Evolutionary conservation across 2,329 filamentous ascomycete genomes (phyloP).

Genomic region (Diaporthe ilicicola): DNA sequence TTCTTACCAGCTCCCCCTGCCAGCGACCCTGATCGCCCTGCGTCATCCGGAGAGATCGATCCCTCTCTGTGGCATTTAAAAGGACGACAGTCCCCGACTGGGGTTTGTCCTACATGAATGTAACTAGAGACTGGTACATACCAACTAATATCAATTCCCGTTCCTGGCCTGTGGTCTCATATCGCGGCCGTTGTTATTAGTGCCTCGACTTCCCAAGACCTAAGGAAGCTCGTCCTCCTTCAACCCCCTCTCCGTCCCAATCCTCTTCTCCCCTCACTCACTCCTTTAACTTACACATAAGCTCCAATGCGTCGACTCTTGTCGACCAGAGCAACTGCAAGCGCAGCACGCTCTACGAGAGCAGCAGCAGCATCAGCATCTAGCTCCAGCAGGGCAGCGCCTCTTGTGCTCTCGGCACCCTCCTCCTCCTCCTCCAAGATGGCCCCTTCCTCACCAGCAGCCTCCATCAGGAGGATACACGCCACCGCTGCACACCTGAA

Average conservation of each 20-base stretch:
- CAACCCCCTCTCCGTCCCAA: not conserved
- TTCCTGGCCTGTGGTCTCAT: not conserved
- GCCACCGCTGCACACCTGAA: constrained; percentile 65
- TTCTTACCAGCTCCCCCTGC: not conserved
- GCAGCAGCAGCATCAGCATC: constrained; percentile 38
- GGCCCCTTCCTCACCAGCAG: constrained; percentile 40
- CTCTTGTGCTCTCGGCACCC: constrained; percentile 38
- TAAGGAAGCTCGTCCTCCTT: not conserved
- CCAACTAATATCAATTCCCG: not conserved
- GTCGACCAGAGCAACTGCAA: constrained; percentile 48
- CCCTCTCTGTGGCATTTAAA: not conserved
- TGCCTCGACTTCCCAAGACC: not conserved
- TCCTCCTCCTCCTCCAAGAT: constrained; percentile 36
- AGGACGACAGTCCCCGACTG: not conserved
- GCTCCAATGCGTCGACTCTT: constrained; percentile 56
- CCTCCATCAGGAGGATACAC: constrained; percentile 62
- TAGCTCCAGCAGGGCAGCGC: constrained; percentile 29
- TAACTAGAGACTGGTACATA: not conserved
- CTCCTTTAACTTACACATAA: constrained; percentile 23
- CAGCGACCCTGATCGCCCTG: constrained; percentile 3
- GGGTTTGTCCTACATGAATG: not conserved
- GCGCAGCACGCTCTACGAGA: constrained; percentile 45
- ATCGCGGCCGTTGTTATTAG: not conserved
- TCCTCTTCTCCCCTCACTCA: constrained; percentile 30
- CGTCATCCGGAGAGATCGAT: not conserved